Evolutionary conservation across 2,329 filamentous ascomycete species (phyloP), one percentile per base, ranked within the genome.

Genomic region (Hawksworthiomyces lignivorus): DNA sequence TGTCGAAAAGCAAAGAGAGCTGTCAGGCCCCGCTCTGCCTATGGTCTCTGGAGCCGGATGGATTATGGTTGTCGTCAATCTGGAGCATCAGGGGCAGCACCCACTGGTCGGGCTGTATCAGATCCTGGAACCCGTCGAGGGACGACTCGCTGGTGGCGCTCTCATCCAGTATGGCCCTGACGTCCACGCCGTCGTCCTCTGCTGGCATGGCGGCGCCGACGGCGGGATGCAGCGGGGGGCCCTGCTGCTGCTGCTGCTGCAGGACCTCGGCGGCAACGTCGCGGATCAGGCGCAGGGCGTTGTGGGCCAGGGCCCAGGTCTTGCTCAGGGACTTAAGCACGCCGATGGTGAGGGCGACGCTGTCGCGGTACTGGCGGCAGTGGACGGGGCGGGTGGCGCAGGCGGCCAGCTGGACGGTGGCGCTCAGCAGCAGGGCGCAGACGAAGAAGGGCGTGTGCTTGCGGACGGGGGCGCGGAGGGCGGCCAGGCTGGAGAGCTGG

Each of bases 361-460:
- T 22, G 20, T 43, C 41, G 7, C 41, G 35, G 19, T 39, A 28
- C 27, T 36, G 33, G 17, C 24, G 26, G 18, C 26, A 28, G n/a
- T 32, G 19, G 4, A 15, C 20, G 4, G 40, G 19, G 4, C 8
- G 30, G 10, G 32, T 32, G 11, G 21, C 34, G 15, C 30, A 33
- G 20, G 20, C 34, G 3, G 41, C 27, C 15, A 43, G 41, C 34
- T 43, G 41, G 11, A 36, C 41, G 4, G 33, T 43, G 9, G 34
- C 41, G 9, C 20, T 26, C n/a, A 43, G 20, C 20, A 43, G 26
- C 11, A 43, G 22, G 6, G 21, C 41, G 21, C 34, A 43, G 7
- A 43, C 21, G 14, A 43, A 43, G 15, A 43, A 38, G 15, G 41
- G 41, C 22, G 41, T 43, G 22, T 43, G 41, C 22, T 35, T n/a